Base-by-base conservation (phyloP, 495 filamentous ascomycete species). In the Aspergillus avenaceus region DNA sequence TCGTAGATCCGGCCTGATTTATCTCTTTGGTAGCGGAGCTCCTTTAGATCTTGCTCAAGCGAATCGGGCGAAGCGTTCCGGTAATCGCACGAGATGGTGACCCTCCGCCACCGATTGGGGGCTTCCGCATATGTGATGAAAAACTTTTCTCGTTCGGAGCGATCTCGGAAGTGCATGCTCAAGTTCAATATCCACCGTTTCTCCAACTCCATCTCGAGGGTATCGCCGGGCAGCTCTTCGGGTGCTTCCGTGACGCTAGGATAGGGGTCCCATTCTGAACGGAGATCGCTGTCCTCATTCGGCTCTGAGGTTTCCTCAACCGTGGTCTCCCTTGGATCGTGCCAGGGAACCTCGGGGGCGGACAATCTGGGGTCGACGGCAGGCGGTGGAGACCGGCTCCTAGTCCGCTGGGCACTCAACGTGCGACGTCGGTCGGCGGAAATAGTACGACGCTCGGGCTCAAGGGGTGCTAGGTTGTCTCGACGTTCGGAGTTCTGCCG, bases 151-250 rank as follows among this genome's bases (percentile, higher is more conserved):
- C 95, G 83, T 46, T 87, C 90, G 9, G 93, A 96, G 54, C 87
- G 85, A 68, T 98, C 93, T 43, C 92, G 85, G 63, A 97, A 97
- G 71, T 96, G 90, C 93, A 98, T 97, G 70, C 91, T 96, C 48
- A 98, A 77, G 59, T 98, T 98, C 53, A 98, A 75, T 49, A 97
- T 97, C 93, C 93, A 98, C 64, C 82, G 84, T 49, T 77, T 77
- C 56, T 97, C 91, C 54, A 96, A 75, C 69, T 97, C 93, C 53
- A 85, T 81, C 48, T 82, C 84, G 49, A 96, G 74, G 52, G 80
- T 76, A 48, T 79, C 75, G 25, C 82, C 79, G 41, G 56, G 41
- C 32, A 45, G 53, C 55, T 58, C 60, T 45, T 65, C 65, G 53
- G 64, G 62, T 52, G 56, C 37, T 53, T 67, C 59, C 42, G 55